Evolutionary conservation across 2,329 filamentous ascomycete genomes (phyloP).

Genomic region (Phyllosticta ampelicida): DNA sequence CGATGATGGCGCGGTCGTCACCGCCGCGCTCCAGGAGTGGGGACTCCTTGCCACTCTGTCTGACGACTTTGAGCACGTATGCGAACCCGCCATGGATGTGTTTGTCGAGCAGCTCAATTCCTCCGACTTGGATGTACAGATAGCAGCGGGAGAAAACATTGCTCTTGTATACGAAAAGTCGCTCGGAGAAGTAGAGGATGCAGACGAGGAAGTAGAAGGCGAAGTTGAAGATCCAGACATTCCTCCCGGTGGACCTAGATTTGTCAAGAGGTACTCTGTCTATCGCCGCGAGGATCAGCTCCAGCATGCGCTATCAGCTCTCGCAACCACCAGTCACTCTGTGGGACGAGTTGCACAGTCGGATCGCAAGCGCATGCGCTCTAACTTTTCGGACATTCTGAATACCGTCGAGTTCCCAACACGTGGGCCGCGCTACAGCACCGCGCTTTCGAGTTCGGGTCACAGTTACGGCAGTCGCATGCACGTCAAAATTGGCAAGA

Average conservation of each 20-base stretch:
- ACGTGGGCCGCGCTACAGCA: slow-evolving; percentile 55
- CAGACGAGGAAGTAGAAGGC: slow-evolving; percentile 40
- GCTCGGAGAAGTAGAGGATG: slow-evolving; percentile 47
- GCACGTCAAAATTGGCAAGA: slow-evolving; percentile 48
- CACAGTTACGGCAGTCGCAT: slow-evolving; percentile 51
- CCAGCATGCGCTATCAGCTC: slow-evolving; percentile 45
- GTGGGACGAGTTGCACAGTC: slow-evolving; percentile 54
- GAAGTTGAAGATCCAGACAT: slow-evolving; percentile 29
- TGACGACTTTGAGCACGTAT: slow-evolving; percentile 61
- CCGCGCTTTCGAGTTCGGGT: slow-evolving; percentile 49
- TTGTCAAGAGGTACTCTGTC: slow-evolving; percentile 55
- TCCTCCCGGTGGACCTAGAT: slow-evolving; percentile 18
- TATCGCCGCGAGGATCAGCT: slow-evolving; percentile 55
- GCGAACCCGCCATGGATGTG: slow-evolving; percentile 62
- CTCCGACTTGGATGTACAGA: slow-evolving; percentile 59
- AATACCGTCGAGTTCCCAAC: slow-evolving; percentile 56
- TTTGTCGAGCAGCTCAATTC: slow-evolving; percentile 81
- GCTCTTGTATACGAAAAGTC: slow-evolving; percentile 72
- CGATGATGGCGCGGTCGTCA: slow-evolving; percentile 60
- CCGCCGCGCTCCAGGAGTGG: slow-evolving; percentile 68
- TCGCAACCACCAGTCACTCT: slow-evolving; percentile 43
- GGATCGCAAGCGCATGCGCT: slow-evolving; percentile 55
- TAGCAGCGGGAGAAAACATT: slow-evolving; percentile 68
- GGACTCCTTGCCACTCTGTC: slow-evolving; percentile 68
- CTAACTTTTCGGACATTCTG: slow-evolving; percentile 54